phyloP scores from a whole-genome alignment of 345 rosid genomes.

The Erysimum cheiranthoides region DNA sequence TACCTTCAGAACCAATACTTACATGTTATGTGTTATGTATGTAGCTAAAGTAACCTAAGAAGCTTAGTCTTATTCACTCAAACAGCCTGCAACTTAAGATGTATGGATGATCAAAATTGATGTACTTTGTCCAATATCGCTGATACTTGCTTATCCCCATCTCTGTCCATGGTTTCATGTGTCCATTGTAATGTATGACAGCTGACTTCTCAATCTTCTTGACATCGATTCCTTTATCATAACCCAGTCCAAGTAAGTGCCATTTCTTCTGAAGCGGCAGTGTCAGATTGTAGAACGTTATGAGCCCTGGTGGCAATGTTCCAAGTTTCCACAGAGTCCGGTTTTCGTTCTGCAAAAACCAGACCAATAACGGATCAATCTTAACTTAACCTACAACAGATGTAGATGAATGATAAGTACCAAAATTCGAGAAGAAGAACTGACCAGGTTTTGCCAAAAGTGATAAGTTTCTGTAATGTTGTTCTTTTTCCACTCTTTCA shows the following conservation, averaged over 20 bases:
- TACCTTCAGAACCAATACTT: constrained; percentile 10
- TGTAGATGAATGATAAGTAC: background rate
- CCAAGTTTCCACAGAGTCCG: constrained; percentile 61
- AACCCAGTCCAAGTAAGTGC: constrained; percentile 77
- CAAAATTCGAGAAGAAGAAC: constrained; percentile 14
- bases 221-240: constrained; percentile 50
- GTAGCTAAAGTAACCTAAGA: constrained; percentile 16
- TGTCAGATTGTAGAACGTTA: constrained; percentile 63
- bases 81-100: constrained; percentile 42
- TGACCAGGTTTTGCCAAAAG: constrained; percentile 54
- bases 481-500: constrained; percentile 61
- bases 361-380: background rate
- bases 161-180: constrained; percentile 74
- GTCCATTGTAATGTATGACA: constrained; percentile 75
- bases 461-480: constrained; percentile 55
- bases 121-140: constrained; percentile 58
- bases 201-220: constrained; percentile 55
- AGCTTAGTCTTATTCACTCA: constrained; percentile 29
- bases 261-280: constrained; percentile 56
- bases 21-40: constrained; percentile 18
- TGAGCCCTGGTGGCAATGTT: constrained; percentile 67
- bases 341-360: constrained; percentile 54
- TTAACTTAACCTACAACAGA: constrained; percentile 10
- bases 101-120: constrained; percentile 45
- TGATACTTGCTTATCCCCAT: constrained; percentile 59